Conservation (phyloP, 1,284 basidiomycete species). For the Cryptococcus floricola region DNA sequence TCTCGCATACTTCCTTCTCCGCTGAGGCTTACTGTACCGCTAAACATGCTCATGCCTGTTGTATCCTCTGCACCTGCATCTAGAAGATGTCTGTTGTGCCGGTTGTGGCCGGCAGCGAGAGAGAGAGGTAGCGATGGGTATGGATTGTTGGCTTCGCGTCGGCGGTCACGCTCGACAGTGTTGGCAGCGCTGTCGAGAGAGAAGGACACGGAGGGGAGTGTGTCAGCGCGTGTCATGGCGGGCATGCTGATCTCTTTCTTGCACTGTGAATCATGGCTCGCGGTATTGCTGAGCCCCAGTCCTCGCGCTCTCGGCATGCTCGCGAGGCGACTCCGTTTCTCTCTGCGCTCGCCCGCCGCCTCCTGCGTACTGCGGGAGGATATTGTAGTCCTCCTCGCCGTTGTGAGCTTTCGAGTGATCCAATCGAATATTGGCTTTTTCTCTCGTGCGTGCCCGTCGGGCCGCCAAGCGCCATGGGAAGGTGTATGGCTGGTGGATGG, state of each 20-base stretch:
- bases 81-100: neutral
- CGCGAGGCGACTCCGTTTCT: neutral
- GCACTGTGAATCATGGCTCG: neutral
- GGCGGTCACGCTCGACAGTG: constrained; percentile 17
- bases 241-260: neutral
- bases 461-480: neutral
- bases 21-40: neutral
- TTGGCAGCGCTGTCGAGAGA: constrained; percentile 31
- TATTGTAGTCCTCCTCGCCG: constrained; percentile 24
- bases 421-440: constrained; percentile 81
- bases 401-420: constrained; percentile 74
- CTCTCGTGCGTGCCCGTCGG: neutral
- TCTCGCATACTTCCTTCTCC: neutral
- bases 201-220: constrained; percentile 29
- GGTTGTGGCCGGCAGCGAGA: neutral
- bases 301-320: neutral
- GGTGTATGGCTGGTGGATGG: neutral
- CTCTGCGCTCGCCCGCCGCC: neutral
- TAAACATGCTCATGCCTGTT: no score
- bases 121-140: constrained; percentile 44
- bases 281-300: neutral
- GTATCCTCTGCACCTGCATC: neutral
- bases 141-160: constrained; percentile 43
- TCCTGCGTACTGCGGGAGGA: neutral
- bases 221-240: neutral